Evolutionary conservation across 805 yeast genomes (phyloP), one percentile per base, ranked within the genome.

Genomic region (Kurtzmaniella cleridarum): DNA sequence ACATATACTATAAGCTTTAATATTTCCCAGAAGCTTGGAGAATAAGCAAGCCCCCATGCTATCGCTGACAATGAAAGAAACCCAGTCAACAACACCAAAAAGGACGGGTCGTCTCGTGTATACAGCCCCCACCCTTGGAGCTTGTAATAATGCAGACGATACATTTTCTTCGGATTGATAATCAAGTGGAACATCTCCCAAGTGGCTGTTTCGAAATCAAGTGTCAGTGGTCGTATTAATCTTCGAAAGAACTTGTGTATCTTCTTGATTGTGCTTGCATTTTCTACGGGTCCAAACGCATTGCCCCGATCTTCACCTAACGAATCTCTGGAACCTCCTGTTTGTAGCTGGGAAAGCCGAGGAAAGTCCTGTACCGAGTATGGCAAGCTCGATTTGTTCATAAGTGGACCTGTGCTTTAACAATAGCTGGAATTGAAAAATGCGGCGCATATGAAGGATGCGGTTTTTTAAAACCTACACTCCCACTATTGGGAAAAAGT

Each of bases 61-160:
- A 90, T 54, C 0, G 96, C 95, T 44, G 90, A 79, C 3, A 86
- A 57, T 1, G 78, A 69, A 20, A 90, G 62, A 42, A 89, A 73
- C 2, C 70, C 65, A n/a, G 84, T 73, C 38, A 89, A 66, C 30
- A 90, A 64, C 26, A 90, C 73, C 44, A 86, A 78, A 54, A 90
- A 89, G 20, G 93, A 81, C 0, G 97, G 97, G 59, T 89, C 97
- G 59, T 90, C 96, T 46, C 97, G 72, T 1, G 95, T 81, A 82
- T 95, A 88, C 46, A 78, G 76, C 49, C 81, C 76, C 52, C 78
- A 81, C 15, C 59, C 59, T 50, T 80, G 84, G 48, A 86, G 89
- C 54, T 85, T 87, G 44, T 61, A 64, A 55, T 85, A 87, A 42
- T 87, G 75, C 15, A 89, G 76, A 46, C 85, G 74, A 65, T 84